Evolutionary conservation across 2,329 filamentous ascomycete species (phyloP).

Genomic region (Aspergillus pseudoglaucus): DNA sequence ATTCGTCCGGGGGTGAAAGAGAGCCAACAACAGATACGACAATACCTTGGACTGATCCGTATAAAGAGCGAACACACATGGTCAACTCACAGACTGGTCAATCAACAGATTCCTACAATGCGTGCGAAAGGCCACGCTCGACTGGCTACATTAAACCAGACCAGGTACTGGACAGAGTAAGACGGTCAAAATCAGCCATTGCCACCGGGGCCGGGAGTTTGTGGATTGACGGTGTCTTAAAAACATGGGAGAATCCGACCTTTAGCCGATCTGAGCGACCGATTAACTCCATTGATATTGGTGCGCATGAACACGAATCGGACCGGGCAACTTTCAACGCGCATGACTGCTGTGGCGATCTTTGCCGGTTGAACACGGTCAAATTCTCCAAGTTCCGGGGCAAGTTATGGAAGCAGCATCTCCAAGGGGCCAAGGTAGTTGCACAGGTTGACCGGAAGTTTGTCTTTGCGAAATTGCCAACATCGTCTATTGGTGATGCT

Average conservation of each 20-base stretch:
- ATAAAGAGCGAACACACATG: slow-evolving; percentile 37
- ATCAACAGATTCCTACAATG: slow-evolving; percentile 13
- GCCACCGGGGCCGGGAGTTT: slow-evolving; percentile 11
- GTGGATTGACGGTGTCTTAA: slow-evolving; percentile 58
- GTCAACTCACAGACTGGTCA: slow-evolving; percentile 32
- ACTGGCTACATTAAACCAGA: slow-evolving; percentile 9
- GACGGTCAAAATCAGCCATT: slow-evolving; percentile 14
- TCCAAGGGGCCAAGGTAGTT: slow-evolving; percentile 60
- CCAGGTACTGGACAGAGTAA: slow-evolving; percentile 2
- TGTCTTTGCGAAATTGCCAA: slow-evolving; percentile 60
- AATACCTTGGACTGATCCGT: slow-evolving; percentile 55
- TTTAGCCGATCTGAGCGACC: slow-evolving; percentile 51
- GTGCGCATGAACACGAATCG: slow-evolving; percentile 6
- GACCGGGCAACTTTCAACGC: slow-evolving; percentile 9
- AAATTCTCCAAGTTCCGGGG: slow-evolving; percentile 25
- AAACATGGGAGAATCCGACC: slow-evolving; percentile 68
- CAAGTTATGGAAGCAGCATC: slow-evolving; percentile 54
- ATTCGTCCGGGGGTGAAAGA: not conserved
- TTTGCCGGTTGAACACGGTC: slow-evolving; percentile 16
- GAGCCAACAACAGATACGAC: slow-evolving; percentile 10
- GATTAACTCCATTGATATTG: slow-evolving; percentile 34
- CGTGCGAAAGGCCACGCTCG: slow-evolving; percentile 11
- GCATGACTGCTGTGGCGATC: slow-evolving; percentile 15
- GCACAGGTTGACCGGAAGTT: slow-evolving; percentile 88
- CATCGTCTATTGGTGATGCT: slow-evolving; percentile 1